Percentiles rank a stretch among this genome's conserved stretches.
Evolutionary conservation across 371 early-diverging fungal species (phyloP).

Genomic region (Conidiobolus incongruus): DNA sequence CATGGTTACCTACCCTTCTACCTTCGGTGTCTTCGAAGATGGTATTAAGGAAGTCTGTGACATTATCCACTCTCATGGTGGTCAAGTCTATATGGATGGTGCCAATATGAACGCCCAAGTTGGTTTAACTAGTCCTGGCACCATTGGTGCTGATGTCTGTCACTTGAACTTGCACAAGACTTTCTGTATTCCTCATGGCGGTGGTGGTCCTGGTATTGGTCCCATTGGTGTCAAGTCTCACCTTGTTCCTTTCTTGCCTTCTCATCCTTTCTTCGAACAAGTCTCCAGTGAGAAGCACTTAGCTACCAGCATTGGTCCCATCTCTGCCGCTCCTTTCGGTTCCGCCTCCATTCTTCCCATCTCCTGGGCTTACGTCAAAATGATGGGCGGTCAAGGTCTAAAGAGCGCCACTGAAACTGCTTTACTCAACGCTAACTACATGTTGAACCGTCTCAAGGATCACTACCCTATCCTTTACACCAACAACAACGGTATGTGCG

Average conservation of each 20-base stretch:
- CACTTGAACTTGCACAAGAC: conserved; percentile 98
- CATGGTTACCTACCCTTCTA: conserved; percentile 97
- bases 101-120: conserved; percentile 97
- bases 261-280: conserved; percentile 51
- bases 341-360: conserved; percentile 88
- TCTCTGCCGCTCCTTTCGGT: conserved; percentile 92
- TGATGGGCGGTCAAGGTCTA: conserved; percentile 82
- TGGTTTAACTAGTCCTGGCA: conserved; percentile 83
- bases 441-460: conserved; percentile 63
- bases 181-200: conserved; percentile 95
- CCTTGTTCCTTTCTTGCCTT: conserved; percentile 78
- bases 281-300: conserved; percentile 43
- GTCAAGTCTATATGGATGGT: conserved; percentile 97
- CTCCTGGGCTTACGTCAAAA: conserved; percentile 91
- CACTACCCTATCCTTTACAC: conserved; percentile 81
- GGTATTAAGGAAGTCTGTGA: conserved; percentile 65
- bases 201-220: conserved; percentile 95
- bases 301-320: conserved; percentile 67
- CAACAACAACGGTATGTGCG: conserved; percentile 82
- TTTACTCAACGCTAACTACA: conserved; percentile 92
- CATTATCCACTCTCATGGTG: conserved; percentile 72
- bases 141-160: conserved; percentile 94
- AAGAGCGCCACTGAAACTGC: conserved; percentile 68
- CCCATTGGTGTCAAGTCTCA: conserved; percentile 82
- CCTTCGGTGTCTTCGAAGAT: conserved; percentile 91